Conservation (phyloP, 2,329 filamentous ascomycete genomes). For the Paramyrothecium roridum region DNA sequence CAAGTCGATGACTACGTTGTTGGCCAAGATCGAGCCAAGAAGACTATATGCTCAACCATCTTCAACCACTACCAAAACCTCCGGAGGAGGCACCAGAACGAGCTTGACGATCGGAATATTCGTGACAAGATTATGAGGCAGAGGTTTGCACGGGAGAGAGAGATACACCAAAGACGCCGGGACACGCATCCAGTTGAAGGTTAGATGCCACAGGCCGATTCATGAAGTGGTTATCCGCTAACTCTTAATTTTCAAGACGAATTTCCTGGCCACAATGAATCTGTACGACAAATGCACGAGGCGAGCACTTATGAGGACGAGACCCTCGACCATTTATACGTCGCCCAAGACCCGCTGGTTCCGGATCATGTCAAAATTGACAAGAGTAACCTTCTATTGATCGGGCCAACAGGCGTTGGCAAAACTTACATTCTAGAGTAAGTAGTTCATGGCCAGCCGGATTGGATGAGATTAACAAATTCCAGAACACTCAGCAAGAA, state of each 20-base stretch:
- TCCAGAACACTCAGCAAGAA: slow-evolving; percentile 81
- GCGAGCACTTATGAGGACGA: slow-evolving; percentile 23
- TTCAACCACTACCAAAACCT: slow-evolving; percentile 96
- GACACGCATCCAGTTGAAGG: slow-evolving; percentile 78
- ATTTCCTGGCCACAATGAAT: slow-evolving; percentile 49
- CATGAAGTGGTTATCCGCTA: slow-evolving; percentile 24
- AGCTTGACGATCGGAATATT: slow-evolving; percentile 57
- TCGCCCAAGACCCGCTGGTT: slow-evolving; percentile 41
- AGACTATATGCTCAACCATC: slow-evolving; percentile 86
- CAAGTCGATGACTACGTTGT: slow-evolving; percentile 95
- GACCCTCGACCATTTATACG: slow-evolving; percentile 40
- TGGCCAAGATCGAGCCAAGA: slow-evolving; percentile 91
- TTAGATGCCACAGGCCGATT: slow-evolving; percentile 30
- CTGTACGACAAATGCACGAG: slow-evolving; percentile 39
- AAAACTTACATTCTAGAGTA: slow-evolving; percentile 90
- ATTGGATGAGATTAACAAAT: slow-evolving; percentile 14
- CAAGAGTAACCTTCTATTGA: slow-evolving; percentile 89
- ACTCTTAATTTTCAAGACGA: slow-evolving; percentile 42
- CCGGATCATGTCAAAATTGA: slow-evolving; percentile 69
- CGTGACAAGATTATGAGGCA: slow-evolving; percentile 68
- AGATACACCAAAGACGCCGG: slow-evolving; percentile 48
- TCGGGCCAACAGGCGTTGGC: slow-evolving; percentile 91
- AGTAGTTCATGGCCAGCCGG: slow-evolving; percentile 13
- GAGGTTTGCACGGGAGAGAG: slow-evolving; percentile 66
- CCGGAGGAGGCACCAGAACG: slow-evolving; percentile 73